A percentile compares a stretch with the other conserved stretches of the same genome.
Conservation (phyloP, 73 alveolate species). For the Symbiodinium pilosum region DNA sequence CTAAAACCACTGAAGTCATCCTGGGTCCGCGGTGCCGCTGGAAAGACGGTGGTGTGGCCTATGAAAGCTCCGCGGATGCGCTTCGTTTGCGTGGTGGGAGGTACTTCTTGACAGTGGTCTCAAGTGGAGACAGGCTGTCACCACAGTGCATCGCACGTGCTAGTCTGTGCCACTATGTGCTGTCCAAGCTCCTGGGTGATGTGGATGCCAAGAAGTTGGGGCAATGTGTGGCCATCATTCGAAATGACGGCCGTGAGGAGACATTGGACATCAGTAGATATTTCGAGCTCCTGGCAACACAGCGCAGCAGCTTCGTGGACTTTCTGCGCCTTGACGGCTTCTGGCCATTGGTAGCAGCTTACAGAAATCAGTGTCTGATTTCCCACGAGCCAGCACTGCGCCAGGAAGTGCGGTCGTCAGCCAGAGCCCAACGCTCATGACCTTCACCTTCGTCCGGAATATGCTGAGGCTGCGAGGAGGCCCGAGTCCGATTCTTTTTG, state of each 20-base stretch:
- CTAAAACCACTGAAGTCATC: background rate
- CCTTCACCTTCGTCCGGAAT: conserved; percentile 4
- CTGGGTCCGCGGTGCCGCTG: background rate
- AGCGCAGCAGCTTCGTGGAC: background rate
- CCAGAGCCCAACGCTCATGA: conserved; percentile 29
- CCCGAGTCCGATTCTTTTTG: no score
- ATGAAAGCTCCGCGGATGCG: background rate
- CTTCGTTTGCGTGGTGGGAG: background rate
- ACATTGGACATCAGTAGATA: background rate
- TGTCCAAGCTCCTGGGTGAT: conserved; percentile 25
- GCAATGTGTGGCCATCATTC: background rate
- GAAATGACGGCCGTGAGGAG: background rate
- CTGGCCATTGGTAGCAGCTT: background rate
- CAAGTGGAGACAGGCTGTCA: background rate
- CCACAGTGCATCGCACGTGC: conserved; percentile 16
- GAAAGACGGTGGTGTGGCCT: background rate
- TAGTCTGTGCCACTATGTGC: conserved; percentile 14
- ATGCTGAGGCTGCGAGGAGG: conserved; percentile 25
- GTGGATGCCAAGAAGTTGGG: background rate
- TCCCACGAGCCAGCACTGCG: background rate
- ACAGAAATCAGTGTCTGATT: background rate
- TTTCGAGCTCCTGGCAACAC: background rate
- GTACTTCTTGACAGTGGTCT: background rate
- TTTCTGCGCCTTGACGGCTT: background rate
- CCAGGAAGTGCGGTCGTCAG: background rate